Base-by-base conservation (phyloP, 176 grass and related monocot genomes). In the Phoenix dactylifera region DNA sequence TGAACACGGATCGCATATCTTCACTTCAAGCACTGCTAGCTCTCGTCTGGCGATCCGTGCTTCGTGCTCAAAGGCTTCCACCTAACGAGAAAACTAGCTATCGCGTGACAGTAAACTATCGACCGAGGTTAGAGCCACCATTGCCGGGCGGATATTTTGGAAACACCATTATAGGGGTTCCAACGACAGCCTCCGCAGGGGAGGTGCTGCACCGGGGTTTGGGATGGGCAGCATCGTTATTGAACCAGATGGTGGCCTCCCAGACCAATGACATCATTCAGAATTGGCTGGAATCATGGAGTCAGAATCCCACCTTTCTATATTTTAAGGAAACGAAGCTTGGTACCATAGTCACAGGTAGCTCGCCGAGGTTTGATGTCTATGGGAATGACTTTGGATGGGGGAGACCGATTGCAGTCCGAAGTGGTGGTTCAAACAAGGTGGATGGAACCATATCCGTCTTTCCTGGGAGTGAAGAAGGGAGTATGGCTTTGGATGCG, bases 371-470 rank as follows among this genome's bases (percentile, higher is more conserved):
- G 20, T 98, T 98, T 77, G 87, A 88, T 23, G 85, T 89, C 87
- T 92, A 98, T 51, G 81, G 87, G 26, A 91, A 91, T 70, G 84
- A 97, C 75, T 97, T 97, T 7, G 92, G 92, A 3, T 98, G 93
- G 93, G 87, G 93, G 4, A 70, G 51, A 4, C 73, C 93, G 3
- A 55, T 81, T 22, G 93, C 93, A 4, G 93, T 98, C 58, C 70
- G 87, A 15, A 98, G 93, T 59, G 93, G 93, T 0, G 68, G 76
- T 44, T 84, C 93, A 6, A 98, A 98, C 82, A 98, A 98, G 74
- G 88, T 92, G 58, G 93, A 98, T 26, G 92, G 87, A 15, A 97
- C 90, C 81, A 44, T 44, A 12, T 44, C 35, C 0, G 35, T 44
- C 35, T 44, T 44, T 44, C 35, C 35, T 2, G 49, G 49, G 12